Base-by-base conservation (phyloP, 768 basidiomycete genomes). In the Trametes gibbosa region DNA sequence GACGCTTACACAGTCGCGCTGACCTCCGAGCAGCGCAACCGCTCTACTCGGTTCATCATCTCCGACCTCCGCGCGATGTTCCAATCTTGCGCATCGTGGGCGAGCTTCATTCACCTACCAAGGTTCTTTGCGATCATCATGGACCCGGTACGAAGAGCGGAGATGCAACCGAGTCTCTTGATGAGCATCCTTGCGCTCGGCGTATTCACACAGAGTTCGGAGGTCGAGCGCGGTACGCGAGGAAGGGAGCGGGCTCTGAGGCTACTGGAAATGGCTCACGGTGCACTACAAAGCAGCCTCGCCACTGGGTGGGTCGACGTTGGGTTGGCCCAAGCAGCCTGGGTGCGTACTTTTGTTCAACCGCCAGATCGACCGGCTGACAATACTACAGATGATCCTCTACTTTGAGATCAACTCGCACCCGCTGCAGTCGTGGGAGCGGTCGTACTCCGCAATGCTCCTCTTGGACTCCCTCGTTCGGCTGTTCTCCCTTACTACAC, bases 101-200 rank as follows among this genome's bases (percentile, higher is more conserved):
- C 90, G 69, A 83, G 85, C 9, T 90, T 88, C 66, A 77, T 90
- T 64, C 84, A 89, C 64, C 73, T 89, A 24, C 86, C 87, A 39
- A 80, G 74, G 10, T 90, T 92, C 72, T 83, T 87, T 59, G 72
- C 73, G 47, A 81, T 76, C 48, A 82, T 84, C 62, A 78, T 76
- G 63, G 79, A 90, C 63, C 77, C 86, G 10, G 57, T 58, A 3
- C 75, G 74, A 42, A 75, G 89, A 60, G 75, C 76, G 55, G 68
- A 70, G 37, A 80, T 90, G 70, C 89, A 91, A 65, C 90, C 89
- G 8, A 82, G 85, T 64, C 69, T 90, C 34, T 68, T 90, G 14
- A 76, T 84, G 29, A 78, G 83, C 16, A 75, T 82, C 10, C 77
- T 91, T 13, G 61, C 61, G 3, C 52, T 62, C 8, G 61, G 61